Conservation (phyloP, 495 filamentous ascomycete species). For the Daldinia concentrica region DNA sequence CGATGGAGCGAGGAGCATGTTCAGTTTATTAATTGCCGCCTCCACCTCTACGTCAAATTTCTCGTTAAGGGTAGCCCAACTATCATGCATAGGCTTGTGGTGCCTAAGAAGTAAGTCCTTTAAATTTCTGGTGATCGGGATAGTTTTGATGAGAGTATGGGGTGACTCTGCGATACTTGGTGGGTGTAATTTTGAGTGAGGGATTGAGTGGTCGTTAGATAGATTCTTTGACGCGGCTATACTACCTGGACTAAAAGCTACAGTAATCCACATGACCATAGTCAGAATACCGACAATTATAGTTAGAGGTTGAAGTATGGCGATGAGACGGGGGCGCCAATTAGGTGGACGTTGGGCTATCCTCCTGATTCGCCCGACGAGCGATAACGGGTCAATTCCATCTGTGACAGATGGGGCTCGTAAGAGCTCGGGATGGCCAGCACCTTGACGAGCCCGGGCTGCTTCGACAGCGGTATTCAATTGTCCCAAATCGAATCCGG, state of each 20-base stretch:
- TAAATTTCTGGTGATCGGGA: not conserved
- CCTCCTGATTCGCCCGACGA: not conserved
- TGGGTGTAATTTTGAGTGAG: not conserved
- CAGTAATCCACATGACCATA: not conserved
- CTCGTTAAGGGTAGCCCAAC: not conserved
- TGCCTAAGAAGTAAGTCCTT: not conserved
- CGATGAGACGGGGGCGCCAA: not conserved
- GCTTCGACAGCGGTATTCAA: not conserved
- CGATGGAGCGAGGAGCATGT: not conserved
- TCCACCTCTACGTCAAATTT: not conserved
- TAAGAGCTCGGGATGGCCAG: not conserved
- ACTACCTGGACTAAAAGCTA: not conserved
- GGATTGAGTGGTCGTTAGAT: not conserved
- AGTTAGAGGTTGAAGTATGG: not conserved
- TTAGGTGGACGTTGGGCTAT: no score
- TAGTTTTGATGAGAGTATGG: slow-evolving; percentile 1
- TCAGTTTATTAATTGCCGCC: not conserved
- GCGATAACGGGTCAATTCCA: not conserved
- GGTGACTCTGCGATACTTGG: not conserved
- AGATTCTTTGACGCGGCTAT: not conserved
- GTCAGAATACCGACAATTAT: not conserved
- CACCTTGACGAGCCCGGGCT: not conserved
- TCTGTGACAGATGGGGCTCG: not conserved
- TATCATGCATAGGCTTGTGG: not conserved
- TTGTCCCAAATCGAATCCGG: not conserved